These are phyloP conservation scores for Sporothrix pallida DNA, from an alignment of 2,329 filamentous ascomycete genomes.

Conservation along the genomic window DNA sequence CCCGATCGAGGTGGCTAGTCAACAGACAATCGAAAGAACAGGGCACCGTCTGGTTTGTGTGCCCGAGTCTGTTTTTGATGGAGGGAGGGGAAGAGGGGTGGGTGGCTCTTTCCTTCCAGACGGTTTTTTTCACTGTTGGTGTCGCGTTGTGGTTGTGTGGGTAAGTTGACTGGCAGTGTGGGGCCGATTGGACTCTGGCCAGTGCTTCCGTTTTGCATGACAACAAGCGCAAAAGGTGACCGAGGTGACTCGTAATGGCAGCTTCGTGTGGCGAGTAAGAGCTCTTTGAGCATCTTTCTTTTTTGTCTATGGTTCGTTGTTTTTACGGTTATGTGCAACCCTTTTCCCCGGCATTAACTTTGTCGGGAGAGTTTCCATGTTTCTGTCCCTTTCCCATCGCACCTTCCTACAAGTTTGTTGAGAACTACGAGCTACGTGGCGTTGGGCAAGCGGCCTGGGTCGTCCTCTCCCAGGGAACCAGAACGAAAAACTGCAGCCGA, in stretches of 20 bases:
- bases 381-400: not conserved
- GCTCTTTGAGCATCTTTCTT: not conserved
- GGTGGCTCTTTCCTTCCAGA: conserved; percentile 19
- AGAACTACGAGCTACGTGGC: not conserved
- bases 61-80: not conserved
- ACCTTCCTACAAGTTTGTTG: not conserved
- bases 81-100: conserved; percentile 16
- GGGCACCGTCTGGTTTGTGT: conserved; percentile 17
- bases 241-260: not conserved
- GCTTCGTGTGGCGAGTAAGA: conserved; percentile 11
- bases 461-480: not conserved
- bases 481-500: not conserved
- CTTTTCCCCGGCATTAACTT: conserved; percentile 8
- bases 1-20: conserved; percentile 16
- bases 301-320: not conserved
- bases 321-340: not conserved
- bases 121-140: conserved; percentile 4
- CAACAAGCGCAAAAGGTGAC: conserved; percentile 13
- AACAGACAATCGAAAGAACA: conserved; percentile 13
- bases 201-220: conserved; percentile 14
- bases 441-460: not conserved
- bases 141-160: conserved; percentile 35
- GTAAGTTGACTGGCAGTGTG: conserved; percentile 23
- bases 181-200: conserved; percentile 18
- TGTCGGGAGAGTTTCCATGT: conserved; percentile 15